These are phyloP conservation scores for Sanghuangporus sanghuang DNA, from an alignment of 1,284 basidiomycete genomes.

Conservation along the genomic window DNA sequence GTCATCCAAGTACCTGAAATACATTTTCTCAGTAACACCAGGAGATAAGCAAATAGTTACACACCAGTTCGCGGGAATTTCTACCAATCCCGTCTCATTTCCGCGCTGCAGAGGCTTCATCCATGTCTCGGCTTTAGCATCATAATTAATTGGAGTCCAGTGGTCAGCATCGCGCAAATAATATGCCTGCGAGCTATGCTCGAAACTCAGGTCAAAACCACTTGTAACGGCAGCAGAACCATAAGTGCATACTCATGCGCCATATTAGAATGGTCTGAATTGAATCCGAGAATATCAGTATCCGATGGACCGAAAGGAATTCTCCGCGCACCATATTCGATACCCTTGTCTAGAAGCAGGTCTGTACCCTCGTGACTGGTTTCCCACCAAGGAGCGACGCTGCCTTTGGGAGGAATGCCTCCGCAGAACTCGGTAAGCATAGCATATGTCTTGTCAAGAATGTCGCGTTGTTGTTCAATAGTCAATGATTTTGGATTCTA, in stretches of 20 bases:
- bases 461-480: slow-evolving; percentile 65
- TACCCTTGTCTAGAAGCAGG: slow-evolving; percentile 69
- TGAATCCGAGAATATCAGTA: neutral
- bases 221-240: neutral
- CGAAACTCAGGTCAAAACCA: slow-evolving; percentile 12
- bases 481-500: slow-evolving; percentile 63
- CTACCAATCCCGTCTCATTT: slow-evolving; percentile 62
- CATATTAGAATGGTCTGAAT: slow-evolving; percentile 64
- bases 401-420: slow-evolving; percentile 60
- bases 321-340: slow-evolving; percentile 55
- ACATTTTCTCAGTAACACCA: neutral
- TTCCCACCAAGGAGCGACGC: slow-evolving; percentile 80
- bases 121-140: slow-evolving; percentile 56
- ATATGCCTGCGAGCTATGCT: slow-evolving; percentile 59
- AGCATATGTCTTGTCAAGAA: slow-evolving; percentile 63
- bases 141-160: slow-evolving; percentile 75
- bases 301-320: neutral
- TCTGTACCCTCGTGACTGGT: slow-evolving; percentile 63
- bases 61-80: slow-evolving; percentile 71
- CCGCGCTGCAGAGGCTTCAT: slow-evolving; percentile 71
- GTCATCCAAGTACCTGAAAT: slow-evolving; percentile 54
- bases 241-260: slow-evolving; percentile 44
- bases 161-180: slow-evolving; percentile 64
- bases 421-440: slow-evolving; percentile 67
- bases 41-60: slow-evolving; percentile 3